Evolutionary conservation across 495 filamentous ascomycete genomes (phyloP).

Genomic region (Aspergillus kassunensis): DNA sequence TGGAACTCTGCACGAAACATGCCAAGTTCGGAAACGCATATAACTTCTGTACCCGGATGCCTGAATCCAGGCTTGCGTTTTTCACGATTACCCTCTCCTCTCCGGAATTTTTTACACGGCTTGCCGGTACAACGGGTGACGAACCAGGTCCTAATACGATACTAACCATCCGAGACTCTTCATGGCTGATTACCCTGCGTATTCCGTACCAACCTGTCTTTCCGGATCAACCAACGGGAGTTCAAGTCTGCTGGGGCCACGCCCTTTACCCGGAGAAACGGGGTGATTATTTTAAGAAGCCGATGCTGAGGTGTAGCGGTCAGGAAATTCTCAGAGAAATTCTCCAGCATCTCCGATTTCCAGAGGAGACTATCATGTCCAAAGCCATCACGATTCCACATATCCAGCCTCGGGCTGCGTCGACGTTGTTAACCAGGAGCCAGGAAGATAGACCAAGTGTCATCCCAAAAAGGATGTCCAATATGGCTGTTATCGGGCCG

Average conservation of each 20-base stretch:
- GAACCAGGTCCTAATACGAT: slow-evolving; percentile 27
- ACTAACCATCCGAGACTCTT: slow-evolving; percentile 32
- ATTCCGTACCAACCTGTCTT: slow-evolving; percentile 40
- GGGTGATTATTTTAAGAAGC: slow-evolving; percentile 37
- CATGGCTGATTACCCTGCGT: slow-evolving; percentile 35
- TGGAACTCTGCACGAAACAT: slow-evolving; percentile 22
- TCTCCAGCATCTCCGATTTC: slow-evolving; percentile 29
- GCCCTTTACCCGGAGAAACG: slow-evolving; percentile 27
- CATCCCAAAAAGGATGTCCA: slow-evolving; percentile 31
- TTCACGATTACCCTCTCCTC: slow-evolving; percentile 39
- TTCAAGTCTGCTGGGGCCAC: slow-evolving; percentile 40
- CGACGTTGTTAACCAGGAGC: slow-evolving; percentile 28
- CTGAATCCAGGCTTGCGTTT: slow-evolving; percentile 33
- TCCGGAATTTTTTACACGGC: slow-evolving; percentile 26
- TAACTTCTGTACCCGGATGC: slow-evolving; percentile 34
- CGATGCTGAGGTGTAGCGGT: slow-evolving; percentile 38
- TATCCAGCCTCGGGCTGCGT: slow-evolving; percentile 26
- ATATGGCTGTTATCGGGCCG: slow-evolving; percentile 39
- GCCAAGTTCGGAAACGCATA: slow-evolving; percentile 37
- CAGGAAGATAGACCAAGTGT: slow-evolving; percentile 32
- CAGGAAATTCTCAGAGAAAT: slow-evolving; percentile 38
- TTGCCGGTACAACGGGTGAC: slow-evolving; percentile 25
- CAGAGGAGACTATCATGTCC: slow-evolving; percentile 15
- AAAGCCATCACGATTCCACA: slow-evolving; percentile 33
- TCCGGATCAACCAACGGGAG: slow-evolving; percentile 24